Conservation (phyloP, 192 early-diverging fungal species). For the Phycomyces blakesleeanus region DNA sequence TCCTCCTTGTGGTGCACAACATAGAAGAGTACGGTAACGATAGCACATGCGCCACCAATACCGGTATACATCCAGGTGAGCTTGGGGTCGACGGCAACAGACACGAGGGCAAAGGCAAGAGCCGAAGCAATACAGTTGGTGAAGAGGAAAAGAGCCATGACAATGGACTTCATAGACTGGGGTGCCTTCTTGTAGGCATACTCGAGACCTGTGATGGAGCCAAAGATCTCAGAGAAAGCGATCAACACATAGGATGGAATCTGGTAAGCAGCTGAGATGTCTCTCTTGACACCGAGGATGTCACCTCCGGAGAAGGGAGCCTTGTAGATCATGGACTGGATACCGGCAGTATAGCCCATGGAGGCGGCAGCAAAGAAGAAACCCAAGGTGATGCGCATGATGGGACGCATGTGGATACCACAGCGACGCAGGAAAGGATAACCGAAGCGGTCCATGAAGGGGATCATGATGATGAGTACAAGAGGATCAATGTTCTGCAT, state of each 20-base stretch:
- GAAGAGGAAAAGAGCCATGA: constrained; percentile 67
- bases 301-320: constrained; percentile 43
- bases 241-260: constrained; percentile 57
- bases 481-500: constrained; percentile 69
- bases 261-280: constrained; percentile 55
- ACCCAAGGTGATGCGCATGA: constrained; percentile 63
- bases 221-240: constrained; percentile 66
- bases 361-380: constrained; percentile 55
- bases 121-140: constrained; percentile 50
- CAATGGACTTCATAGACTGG: constrained; percentile 60
- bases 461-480: constrained; percentile 64
- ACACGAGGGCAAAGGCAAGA: constrained; percentile 55
- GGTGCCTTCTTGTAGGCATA: constrained; percentile 67
- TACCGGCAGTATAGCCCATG: constrained; percentile 58
- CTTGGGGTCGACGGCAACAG: constrained; percentile 55
- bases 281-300: constrained; percentile 34
- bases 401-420: constrained; percentile 52
- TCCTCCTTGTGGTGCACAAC: constrained; percentile 54
- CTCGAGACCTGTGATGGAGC: constrained; percentile 65
- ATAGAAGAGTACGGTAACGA: constrained; percentile 42
- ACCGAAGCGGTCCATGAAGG: constrained; percentile 58
- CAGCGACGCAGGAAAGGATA: constrained; percentile 56
- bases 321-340: constrained; percentile 62
- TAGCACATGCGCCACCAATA: constrained; percentile 32
- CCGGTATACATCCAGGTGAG: constrained; percentile 60